Evolutionary conservation across 1,139 yeast species (phyloP), one percentile per base, ranked within the genome.

Genomic region (Pneumocystis carinii): DNA sequence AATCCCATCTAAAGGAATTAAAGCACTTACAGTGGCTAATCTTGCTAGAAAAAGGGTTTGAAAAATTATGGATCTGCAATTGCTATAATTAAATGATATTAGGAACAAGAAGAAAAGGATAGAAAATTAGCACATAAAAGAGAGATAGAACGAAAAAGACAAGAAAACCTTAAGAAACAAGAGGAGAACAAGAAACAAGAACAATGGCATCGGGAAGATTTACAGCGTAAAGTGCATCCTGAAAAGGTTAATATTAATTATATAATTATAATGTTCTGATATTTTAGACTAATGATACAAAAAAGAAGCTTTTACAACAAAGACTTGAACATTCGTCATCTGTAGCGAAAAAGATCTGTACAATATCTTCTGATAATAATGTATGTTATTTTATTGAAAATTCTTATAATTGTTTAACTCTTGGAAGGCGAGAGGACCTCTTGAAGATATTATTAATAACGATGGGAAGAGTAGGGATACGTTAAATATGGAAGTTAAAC

Each of bases 1-100:
- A 15, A 17, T 35, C 3, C 15, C n/a, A 32, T 58, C 53, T 32
- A 53, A 62, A 15, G 64, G 59, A 53, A 64, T 64, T 53, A 64
- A 63, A 53, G 62, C 66, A 10, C 61, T 64, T 14, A 62, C 66
- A n/a, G 67, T 66, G 37, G 64, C 65, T n/a, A 42, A 41, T 29
- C 62, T 62, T 42, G 67, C 66, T 35, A 65, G 64, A 41, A 64
- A 61, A 48, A 42, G 58, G 19, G 68, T 64, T n/a, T 64, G 64
- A 38, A 32, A 59, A 19, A 65, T 62, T 29, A 62, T 62, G n/a
- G 62, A 57, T 37, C 56, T 62, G 27, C 41, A 64, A 29, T 63
- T 63, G 19, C 65, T 65, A 48, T 66, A 64, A 62, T 65, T 64
- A 58, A 63, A 61, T 12, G 68, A 66, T 19, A 56, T 63, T 29